Conservation (phyloP, 257 asterid genomes). For the Pogostemon cablin region DNA sequence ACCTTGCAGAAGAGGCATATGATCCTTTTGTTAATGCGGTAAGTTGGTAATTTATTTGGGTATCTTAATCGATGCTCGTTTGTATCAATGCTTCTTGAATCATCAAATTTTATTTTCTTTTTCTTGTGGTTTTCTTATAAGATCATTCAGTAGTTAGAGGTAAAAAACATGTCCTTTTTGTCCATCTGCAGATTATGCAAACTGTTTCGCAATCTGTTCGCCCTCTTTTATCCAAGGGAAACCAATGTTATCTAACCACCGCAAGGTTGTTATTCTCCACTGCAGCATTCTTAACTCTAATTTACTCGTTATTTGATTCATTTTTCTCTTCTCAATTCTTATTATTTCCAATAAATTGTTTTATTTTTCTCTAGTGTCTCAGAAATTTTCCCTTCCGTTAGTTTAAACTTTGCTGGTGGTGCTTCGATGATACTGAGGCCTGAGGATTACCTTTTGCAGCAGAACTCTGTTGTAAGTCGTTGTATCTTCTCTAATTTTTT, state of each 20-base stretch:
- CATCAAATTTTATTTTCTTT: not conserved
- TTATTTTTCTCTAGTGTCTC: slow-evolving; percentile 50
- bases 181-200: slow-evolving; percentile 60
- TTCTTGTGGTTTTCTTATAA: not conserved
- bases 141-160: not conserved
- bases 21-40: slow-evolving; percentile 81
- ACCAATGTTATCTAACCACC: slow-evolving; percentile 76
- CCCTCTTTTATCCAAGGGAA: slow-evolving; percentile 63
- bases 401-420: slow-evolving; percentile 86
- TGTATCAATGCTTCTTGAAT: not conserved
- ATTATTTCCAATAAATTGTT: slow-evolving; percentile 8
- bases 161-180: slow-evolving; percentile 3
- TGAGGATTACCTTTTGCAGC: slow-evolving; percentile 90
- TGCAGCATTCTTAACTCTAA: not conserved
- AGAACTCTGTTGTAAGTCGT: slow-evolving; percentile 79
- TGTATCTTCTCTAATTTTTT: not conserved
- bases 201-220: slow-evolving; percentile 65
- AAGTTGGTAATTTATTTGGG: slow-evolving; percentile 35
- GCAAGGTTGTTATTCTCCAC: slow-evolving; percentile 57
- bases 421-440: slow-evolving; percentile 82
- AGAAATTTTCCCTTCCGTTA: slow-evolving; percentile 73
- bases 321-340: not conserved
- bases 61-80: not conserved
- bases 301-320: slow-evolving; percentile 16
- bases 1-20: slow-evolving; percentile 88